Conservation (phyloP, 139 green algal species). For the Ettlia oleoabundans region DNA sequence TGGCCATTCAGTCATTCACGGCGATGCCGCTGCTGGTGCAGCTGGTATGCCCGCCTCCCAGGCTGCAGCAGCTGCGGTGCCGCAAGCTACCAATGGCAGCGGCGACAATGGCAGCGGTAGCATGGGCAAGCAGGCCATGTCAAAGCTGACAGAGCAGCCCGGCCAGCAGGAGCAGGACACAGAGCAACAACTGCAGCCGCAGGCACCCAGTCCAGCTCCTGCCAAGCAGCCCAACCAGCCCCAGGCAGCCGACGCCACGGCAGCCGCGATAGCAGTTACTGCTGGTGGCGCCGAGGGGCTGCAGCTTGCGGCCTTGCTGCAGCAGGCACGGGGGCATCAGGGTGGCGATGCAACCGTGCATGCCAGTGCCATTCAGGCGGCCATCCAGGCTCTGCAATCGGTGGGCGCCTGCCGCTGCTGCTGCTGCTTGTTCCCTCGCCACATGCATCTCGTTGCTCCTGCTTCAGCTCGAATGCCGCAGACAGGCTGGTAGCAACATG, state of each 20-base stretch:
- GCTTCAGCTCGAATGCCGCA: too few relatives aligned
- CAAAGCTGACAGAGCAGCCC: constrained; percentile 29
- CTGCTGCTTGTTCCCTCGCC: neutral
- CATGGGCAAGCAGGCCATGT: constrained; percentile 22
- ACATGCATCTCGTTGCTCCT: neutral
- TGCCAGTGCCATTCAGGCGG: constrained; percentile 21
- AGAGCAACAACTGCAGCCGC: too few relatives aligned
- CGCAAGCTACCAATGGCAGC: constrained; percentile 12
- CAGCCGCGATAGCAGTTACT: neutral
- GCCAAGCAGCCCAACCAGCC: neutral
- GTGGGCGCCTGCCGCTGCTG: neutral
- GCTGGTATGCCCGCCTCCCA: neutral
- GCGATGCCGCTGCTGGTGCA: neutral
- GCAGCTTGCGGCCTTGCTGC: neutral
- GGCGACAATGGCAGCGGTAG: constrained; percentile 16
- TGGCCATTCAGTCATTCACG: constrained; percentile 7
- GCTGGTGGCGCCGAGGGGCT: too few relatives aligned
- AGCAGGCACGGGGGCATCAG: neutral
- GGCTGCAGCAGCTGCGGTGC: neutral
- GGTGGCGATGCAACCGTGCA: neutral
- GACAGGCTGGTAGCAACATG: too few relatives aligned
- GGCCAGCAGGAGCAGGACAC: neutral
- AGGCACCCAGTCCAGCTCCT: too few relatives aligned
- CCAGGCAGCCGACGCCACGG: too few relatives aligned
- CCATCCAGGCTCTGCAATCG: constrained; percentile 42